A percentile compares a stretch with the other conserved stretches of the same genome.
Evolutionary conservation across 2,329 filamentous ascomycete genomes (phyloP).

Genomic region (Sporothrix phasma): DNA sequence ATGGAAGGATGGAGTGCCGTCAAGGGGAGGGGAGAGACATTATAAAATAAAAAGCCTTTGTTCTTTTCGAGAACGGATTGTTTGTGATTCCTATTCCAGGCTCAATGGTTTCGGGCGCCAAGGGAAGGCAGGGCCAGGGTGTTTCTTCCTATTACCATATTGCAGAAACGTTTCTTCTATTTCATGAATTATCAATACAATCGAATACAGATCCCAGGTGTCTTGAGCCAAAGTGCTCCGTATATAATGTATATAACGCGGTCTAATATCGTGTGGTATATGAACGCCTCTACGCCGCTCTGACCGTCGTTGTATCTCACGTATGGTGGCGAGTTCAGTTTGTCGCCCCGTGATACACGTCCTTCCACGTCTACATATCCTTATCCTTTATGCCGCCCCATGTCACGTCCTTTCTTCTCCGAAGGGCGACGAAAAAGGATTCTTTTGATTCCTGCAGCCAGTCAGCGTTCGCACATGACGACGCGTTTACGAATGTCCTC

Average conservation of each 20-base stretch:
- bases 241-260: neutral
- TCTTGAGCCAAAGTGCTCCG: neutral
- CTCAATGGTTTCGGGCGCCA: conserved; percentile 3
- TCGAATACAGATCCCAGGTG: conserved; percentile 5
- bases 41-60: conserved; percentile 7
- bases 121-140: conserved; percentile 1
- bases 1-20: conserved; percentile 3
- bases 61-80: neutral
- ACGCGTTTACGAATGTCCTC: neutral
- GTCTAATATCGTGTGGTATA: neutral
- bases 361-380: neutral
- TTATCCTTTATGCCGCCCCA: conserved; percentile 20
- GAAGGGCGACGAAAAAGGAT: conserved; percentile 72
- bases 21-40: neutral
- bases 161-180: conserved; percentile 8
- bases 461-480: neutral
- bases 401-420: conserved; percentile 45
- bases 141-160: conserved; percentile 3
- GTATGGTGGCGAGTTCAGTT: neutral
- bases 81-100: conserved; percentile 8
- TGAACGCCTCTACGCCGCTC: neutral
- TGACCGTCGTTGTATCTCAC: neutral
- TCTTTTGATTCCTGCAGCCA: conserved; percentile 69
- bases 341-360: too few relatives aligned
- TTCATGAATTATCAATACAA: conserved; percentile 12